A percentile compares a stretch with the other conserved stretches of the same genome.
These are phyloP conservation scores for Pulveroboletus ravenelii DNA, from an alignment of 768 basidiomycete species.

Conservation along the genomic window DNA sequence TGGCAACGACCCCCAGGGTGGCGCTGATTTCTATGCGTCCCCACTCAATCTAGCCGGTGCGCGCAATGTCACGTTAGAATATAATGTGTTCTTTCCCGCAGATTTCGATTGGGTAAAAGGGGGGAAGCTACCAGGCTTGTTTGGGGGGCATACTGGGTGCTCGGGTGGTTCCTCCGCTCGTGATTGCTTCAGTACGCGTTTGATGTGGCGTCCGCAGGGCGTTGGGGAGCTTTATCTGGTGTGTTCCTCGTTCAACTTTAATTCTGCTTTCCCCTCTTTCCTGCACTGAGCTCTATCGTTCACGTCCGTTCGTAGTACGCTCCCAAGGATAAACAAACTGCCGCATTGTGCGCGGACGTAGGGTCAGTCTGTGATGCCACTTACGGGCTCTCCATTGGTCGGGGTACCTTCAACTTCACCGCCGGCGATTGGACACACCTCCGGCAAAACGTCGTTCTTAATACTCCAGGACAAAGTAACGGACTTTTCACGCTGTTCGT, in stretches of 20 bases:
- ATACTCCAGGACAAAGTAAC: conserved; percentile 68
- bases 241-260: conserved; percentile 20
- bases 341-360: conserved; percentile 51
- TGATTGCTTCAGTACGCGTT: conserved; percentile 75
- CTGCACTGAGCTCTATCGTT: background rate
- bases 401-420: conserved; percentile 63
- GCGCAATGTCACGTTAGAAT: conserved; percentile 52
- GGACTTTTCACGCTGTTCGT: conserved; percentile 62
- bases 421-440: conserved; percentile 69
- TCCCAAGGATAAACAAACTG: conserved; percentile 64
- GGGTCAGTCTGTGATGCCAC: conserved; percentile 56
- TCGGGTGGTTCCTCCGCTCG: conserved; percentile 71
- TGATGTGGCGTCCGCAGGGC: conserved; percentile 77
- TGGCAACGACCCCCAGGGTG: conserved; percentile 55
- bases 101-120: conserved; percentile 76
- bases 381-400: conserved; percentile 73
- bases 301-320: conserved; percentile 52
- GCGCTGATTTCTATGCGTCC: conserved; percentile 62
- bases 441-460: conserved; percentile 61
- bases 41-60: conserved; percentile 45
- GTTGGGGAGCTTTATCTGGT: conserved; percentile 75
- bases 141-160: conserved; percentile 61
- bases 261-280: background rate
- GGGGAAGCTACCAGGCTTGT: conserved; percentile 83
- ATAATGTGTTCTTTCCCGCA: conserved; percentile 72